Evolutionary conservation across 73 alveolate genomes (phyloP), one percentile per base, ranked within the genome.

Genomic region (Paramecium sexaurelia): DNA sequence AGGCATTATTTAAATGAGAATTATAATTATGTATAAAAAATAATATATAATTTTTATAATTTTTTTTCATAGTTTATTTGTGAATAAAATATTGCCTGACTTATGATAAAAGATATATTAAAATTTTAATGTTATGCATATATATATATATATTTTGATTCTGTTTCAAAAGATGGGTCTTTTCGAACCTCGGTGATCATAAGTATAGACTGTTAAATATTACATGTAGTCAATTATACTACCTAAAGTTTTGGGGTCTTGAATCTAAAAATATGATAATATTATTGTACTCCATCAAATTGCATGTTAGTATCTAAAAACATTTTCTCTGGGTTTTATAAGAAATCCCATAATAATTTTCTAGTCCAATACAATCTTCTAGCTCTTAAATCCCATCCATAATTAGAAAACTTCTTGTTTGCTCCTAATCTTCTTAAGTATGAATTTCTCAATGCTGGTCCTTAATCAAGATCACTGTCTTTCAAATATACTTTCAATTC

Each of bases 381-480:
- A 7, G 90, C 86, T 71, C 86, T 71, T 71, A 71, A 71, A 35
- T 71, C 86, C 86, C 86, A 71, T 27, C 86, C 86, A 71, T 71
- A 71, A 37, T 71, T 71, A 15, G 86, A 71, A 40, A 71, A 71
- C 19, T 71, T 71, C 26, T 71, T 71, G 19, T 71, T 71, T 40
- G 90, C 13, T 41, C 75, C 90, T 24, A 45, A n/a, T 78, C 90
- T 78, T 43, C 90, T 78, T 24, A 78, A 22, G 26, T n/a, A 78
- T 0, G 45, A 20, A 24, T 45, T 45, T 78, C 90, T 78, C 26
- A 78, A 45, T n/a, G 90, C 75, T 78, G 90, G 90, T 41, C 90
- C 90, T 78, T 78, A 11, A 78, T 78, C 90, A 45, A 78, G 83
- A 78, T 39, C 75, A 20, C 68, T 11, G 20, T 78, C 90, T 78